Base-by-base conservation (phyloP, 129 eudicot genomes). In the Centella asiatica region DNA sequence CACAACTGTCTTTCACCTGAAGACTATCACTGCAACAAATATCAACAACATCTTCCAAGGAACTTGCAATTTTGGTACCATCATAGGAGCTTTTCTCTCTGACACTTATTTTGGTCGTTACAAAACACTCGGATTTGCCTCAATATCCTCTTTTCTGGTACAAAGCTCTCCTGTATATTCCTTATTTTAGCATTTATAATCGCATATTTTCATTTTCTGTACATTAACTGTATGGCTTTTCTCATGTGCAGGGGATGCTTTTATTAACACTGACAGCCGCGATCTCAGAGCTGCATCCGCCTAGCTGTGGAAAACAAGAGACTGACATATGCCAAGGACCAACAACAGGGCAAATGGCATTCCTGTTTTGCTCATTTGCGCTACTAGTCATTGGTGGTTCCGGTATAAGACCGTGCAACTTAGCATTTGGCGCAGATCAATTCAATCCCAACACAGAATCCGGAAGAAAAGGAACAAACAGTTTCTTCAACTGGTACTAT, bases 401-500 rank as follows among this genome's bases (percentile, higher is more conserved):
- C 12, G 83, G 83, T 11, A 74, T 74, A 6, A 34, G 83, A 40
- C 79, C 83, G 9, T 78, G 83, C 27, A 78, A 78, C 52, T 49
- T 77, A 24, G 71, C 78, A 3, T 72, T 77, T 33, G 82, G 82
- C 1, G 82, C 78, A 1, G 82, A 78, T 31, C 83, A 78, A 23
- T 78, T 78, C 31, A 65, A 78, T 47, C 83, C 83, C 12, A 69
- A 70, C 8, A 78, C 80, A 1, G 83, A 64, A 20, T 74, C 79
- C 4, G 83, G 83, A 5, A 69, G 49, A 60, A 69, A 53, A 46
- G 80, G 83, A 19, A 65, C 47, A 24, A 78, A 58, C 33, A 74
- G 83, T 49, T 78, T 78, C 66, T 81, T 81, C 50, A 73, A 81
- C 28, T 77, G 87, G 87, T 81, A 73, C 69, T 81, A 69, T 40